Conservation (phyloP, 2,329 filamentous ascomycete species). For the Penicillium sp. region DNA sequence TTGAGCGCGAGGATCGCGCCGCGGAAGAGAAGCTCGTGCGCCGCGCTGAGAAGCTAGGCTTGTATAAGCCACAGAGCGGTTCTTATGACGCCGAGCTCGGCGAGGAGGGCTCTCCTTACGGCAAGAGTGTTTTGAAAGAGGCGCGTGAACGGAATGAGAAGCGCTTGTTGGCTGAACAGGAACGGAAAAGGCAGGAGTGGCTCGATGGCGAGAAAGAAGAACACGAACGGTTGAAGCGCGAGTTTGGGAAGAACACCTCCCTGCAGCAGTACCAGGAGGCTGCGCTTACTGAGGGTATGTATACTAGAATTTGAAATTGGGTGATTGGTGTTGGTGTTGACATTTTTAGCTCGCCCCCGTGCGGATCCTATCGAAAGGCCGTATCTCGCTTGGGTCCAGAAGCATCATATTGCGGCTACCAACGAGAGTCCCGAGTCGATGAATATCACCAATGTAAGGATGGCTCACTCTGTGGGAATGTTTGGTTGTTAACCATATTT, state of each 20-base stretch:
- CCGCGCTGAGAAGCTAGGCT: slow-evolving; percentile 42
- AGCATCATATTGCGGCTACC: slow-evolving; percentile 42
- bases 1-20: slow-evolving; percentile 42
- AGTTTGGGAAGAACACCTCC: slow-evolving; percentile 36
- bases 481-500: neutral
- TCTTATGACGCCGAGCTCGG: slow-evolving; percentile 43
- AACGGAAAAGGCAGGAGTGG: slow-evolving; percentile 53
- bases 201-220: slow-evolving; percentile 51
- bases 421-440: slow-evolving; percentile 35
- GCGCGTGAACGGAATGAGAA: slow-evolving; percentile 43
- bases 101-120: slow-evolving; percentile 44
- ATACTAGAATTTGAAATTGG: neutral
- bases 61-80: slow-evolving; percentile 48
- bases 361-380: slow-evolving; percentile 43
- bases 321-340: slow-evolving; percentile 12
- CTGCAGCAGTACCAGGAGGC: slow-evolving; percentile 39
- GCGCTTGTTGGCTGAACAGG: slow-evolving; percentile 45
- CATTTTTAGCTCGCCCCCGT: slow-evolving; percentile 36
- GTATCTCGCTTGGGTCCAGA: slow-evolving; percentile 45
- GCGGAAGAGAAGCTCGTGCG: slow-evolving; percentile 39
- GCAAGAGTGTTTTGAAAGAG: slow-evolving; percentile 44
- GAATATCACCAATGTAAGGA: slow-evolving; percentile 38
- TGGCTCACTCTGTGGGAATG: neutral
- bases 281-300: slow-evolving; percentile 38
- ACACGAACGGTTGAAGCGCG: slow-evolving; percentile 33